Percentiles rank a stretch among this genome's conserved stretches.
Evolutionary conservation across 495 filamentous ascomycete genomes (phyloP).

Genomic region (Daldinia loculata): DNA sequence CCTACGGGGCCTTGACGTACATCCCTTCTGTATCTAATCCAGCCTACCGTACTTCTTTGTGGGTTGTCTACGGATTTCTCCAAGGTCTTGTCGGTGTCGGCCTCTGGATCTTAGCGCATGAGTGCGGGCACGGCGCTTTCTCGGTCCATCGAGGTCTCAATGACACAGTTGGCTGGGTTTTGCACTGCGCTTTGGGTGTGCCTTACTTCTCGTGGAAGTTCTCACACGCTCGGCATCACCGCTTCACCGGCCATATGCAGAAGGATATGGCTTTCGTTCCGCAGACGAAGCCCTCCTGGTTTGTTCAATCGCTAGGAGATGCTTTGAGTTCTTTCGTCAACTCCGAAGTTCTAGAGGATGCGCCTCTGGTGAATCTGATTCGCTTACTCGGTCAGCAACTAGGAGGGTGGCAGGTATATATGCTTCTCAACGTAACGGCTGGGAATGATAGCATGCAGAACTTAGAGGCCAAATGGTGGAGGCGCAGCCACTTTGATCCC

Average conservation of each 20-base stretch:
- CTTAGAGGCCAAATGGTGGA: slow-evolving; percentile 68
- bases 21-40: slow-evolving; percentile 58
- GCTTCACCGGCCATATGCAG: slow-evolving; percentile 66
- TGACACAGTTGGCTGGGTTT: slow-evolving; percentile 71
- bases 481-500: slow-evolving; percentile 57
- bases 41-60: slow-evolving; percentile 58
- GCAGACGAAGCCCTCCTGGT: slow-evolving; percentile 50
- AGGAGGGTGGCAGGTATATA: slow-evolving; percentile 65
- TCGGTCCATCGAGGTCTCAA: slow-evolving; percentile 68
- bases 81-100: slow-evolving; percentile 74
- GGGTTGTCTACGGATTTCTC: slow-evolving; percentile 67
- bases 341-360: slow-evolving; percentile 63
- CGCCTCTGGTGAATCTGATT: slow-evolving; percentile 61
- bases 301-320: slow-evolving; percentile 48
- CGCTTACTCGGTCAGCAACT: slow-evolving; percentile 62
- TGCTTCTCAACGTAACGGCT: slow-evolving; percentile 64
- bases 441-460: slow-evolving; percentile 56
- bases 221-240: slow-evolving; percentile 77
- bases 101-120: slow-evolving; percentile 76
- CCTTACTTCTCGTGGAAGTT: slow-evolving; percentile 83
- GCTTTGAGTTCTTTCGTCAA: slow-evolving; percentile 49
- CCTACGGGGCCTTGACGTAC: slow-evolving; percentile 64
- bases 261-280: slow-evolving; percentile 69
- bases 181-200: slow-evolving; percentile 71
- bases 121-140: slow-evolving; percentile 79